Evolutionary conservation across 2,329 filamentous ascomycete genomes (phyloP).

Genomic region (Exophiala oligosperma): DNA sequence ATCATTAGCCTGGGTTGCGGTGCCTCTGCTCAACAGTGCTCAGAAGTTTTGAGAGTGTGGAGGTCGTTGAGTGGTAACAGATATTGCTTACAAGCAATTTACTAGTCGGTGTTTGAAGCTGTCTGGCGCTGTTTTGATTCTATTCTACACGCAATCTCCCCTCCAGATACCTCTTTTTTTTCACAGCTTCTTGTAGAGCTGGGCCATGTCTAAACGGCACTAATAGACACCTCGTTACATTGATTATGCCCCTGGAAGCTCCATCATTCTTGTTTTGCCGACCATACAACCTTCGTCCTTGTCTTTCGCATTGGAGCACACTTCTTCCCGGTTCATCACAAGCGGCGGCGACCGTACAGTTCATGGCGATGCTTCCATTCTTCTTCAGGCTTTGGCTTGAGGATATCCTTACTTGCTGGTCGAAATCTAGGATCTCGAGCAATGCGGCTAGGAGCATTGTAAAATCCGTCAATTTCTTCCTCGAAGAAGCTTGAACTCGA

Average conservation of each 20-base stretch:
- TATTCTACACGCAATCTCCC: neutral
- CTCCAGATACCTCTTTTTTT: neutral
- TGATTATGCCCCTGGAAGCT: too few species aligned
- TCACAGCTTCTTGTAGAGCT: neutral
- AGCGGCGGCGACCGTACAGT: constrained; percentile 20
- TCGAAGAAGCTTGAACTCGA: constrained; percentile 27
- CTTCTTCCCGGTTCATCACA: constrained; percentile 5
- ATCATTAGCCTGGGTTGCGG: too few species aligned
- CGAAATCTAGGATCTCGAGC: constrained; percentile 29
- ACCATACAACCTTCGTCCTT: neutral
- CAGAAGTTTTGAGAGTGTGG: too few species aligned
- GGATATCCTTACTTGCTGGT: constrained; percentile 21
- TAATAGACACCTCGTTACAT: neutral
- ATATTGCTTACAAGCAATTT: too few species aligned
- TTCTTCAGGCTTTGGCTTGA: constrained; percentile 23
- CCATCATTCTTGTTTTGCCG: too few species aligned
- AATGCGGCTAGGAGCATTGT: constrained; percentile 25
- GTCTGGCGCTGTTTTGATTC: neutral
- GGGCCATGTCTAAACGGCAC: neutral
- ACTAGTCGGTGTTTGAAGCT: too few species aligned
- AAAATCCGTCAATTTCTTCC: constrained; percentile 20
- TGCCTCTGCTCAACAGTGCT: too few species aligned
- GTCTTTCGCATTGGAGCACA: neutral
- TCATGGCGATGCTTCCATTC: constrained; percentile 23
- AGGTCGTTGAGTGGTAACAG: too few species aligned